Conservation (phyloP, 192 early-diverging fungal species). For the Coemansia sp. region DNA sequence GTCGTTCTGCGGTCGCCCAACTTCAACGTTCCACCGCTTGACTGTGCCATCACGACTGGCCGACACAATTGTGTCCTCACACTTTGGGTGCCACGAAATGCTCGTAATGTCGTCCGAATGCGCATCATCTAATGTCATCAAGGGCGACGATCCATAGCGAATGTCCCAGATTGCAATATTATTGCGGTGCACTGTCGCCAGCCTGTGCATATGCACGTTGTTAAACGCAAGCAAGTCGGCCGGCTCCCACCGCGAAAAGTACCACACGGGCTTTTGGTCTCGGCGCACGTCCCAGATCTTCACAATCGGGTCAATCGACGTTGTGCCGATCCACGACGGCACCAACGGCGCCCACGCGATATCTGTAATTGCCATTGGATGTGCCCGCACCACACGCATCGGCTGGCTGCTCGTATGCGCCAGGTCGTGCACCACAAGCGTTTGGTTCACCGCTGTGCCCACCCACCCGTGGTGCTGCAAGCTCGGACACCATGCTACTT, state of each 20-base stretch:
- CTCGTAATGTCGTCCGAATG: conserved; percentile 42
- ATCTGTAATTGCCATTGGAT: conserved; percentile 47
- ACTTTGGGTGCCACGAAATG: conserved; percentile 43
- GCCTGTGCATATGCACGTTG: conserved; percentile 29
- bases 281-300: conserved; percentile 52
- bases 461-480: conserved; percentile 44
- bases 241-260: conserved; percentile 48
- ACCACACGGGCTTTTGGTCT: conserved; percentile 52
- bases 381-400: conserved; percentile 37
- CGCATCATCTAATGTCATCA: conserved; percentile 34
- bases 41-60: conserved; percentile 37
- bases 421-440: conserved; percentile 44
- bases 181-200: conserved; percentile 49
- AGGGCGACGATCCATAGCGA: conserved; percentile 38
- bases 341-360: conserved; percentile 44
- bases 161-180: conserved; percentile 52
- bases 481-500: conserved; percentile 44
- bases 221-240: conserved; percentile 41
- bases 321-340: conserved; percentile 44
- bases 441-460: conserved; percentile 38
- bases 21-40: conserved; percentile 31
- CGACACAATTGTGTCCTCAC: conserved; percentile 25
- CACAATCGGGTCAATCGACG: conserved; percentile 48
- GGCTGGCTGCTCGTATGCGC: conserved; percentile 26
- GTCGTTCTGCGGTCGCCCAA: conserved; percentile 13